phyloP scores from a whole-genome alignment of 2,329 filamentous ascomycete genomes.

The Akanthomyces lecanii region DNA sequence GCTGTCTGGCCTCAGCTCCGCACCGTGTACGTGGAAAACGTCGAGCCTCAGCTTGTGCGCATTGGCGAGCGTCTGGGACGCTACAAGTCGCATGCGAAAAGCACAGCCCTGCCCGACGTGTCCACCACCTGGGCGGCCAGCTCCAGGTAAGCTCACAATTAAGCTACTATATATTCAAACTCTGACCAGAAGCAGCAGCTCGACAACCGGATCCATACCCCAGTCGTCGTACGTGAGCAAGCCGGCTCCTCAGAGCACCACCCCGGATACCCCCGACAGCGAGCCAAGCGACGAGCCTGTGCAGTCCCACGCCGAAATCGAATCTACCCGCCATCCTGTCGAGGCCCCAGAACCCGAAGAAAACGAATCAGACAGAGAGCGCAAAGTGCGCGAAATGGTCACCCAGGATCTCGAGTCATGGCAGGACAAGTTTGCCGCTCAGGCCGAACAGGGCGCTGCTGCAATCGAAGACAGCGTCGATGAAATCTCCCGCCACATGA shows the following conservation, averaged over 20 bases:
- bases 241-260: slow-evolving; percentile 29
- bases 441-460: slow-evolving; percentile 71
- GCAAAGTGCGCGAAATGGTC: slow-evolving; percentile 62
- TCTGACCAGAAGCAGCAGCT: slow-evolving; percentile 1
- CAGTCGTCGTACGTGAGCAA: slow-evolving; percentile 31
- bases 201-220: slow-evolving; percentile 15
- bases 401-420: slow-evolving; percentile 75
- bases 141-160: slow-evolving; percentile 17
- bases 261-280: slow-evolving; percentile 18
- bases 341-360: slow-evolving; percentile 42
- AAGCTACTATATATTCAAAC: not conserved
- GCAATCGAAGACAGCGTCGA: slow-evolving; percentile 68
- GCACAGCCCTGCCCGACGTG: slow-evolving; percentile 20
- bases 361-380: slow-evolving; percentile 50
- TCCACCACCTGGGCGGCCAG: not conserved
- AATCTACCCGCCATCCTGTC: slow-evolving; percentile 32
- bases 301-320: slow-evolving; percentile 6
- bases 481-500: slow-evolving; percentile 52
- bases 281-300: slow-evolving; percentile 7
- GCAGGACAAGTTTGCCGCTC: slow-evolving; percentile 83
- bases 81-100: slow-evolving; percentile 48
- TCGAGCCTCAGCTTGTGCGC: slow-evolving; percentile 89
- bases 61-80: slow-evolving; percentile 86
- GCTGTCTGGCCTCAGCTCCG: slow-evolving; percentile 78
- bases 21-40: slow-evolving; percentile 80